These are phyloP conservation scores for Saturnispora besseyi DNA, from an alignment of 805 yeast genomes.

Conservation along the genomic window DNA sequence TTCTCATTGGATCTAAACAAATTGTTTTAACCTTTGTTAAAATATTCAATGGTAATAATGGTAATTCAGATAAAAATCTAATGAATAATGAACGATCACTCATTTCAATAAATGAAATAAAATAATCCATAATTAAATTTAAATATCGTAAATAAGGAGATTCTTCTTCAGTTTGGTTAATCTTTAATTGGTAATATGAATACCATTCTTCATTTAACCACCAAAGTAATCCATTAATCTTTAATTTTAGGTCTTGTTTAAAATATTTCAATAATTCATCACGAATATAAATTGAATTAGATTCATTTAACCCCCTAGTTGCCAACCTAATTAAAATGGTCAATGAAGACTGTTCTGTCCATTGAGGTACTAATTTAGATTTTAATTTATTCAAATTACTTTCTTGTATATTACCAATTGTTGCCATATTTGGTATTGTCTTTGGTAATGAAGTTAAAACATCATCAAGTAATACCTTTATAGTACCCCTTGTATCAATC, in stretches of 20 bases:
- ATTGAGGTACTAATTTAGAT: slow-evolving; percentile 45
- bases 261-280: slow-evolving; percentile 65
- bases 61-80: slow-evolving; percentile 79
- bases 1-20: slow-evolving; percentile 79
- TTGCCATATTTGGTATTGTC: not conserved
- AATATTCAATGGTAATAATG: slow-evolving; percentile 55
- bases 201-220: slow-evolving; percentile 93
- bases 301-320: slow-evolving; percentile 54
- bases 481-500: slow-evolving; percentile 48
- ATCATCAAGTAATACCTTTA: slow-evolving; percentile 49
- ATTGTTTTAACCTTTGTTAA: slow-evolving; percentile 61
- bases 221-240: slow-evolving; percentile 69
- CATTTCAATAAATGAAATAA: slow-evolving; percentile 78
- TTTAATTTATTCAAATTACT: slow-evolving; percentile 8
- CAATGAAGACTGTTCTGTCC: slow-evolving; percentile 68
- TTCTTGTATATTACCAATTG: not conserved
- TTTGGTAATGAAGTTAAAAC: slow-evolving; percentile 34
- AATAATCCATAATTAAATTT: slow-evolving; percentile 58
- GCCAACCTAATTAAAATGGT: slow-evolving; percentile 66
- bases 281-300: slow-evolving; percentile 54
- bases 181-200: slow-evolving; percentile 43
- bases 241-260: slow-evolving; percentile 57
- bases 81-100: slow-evolving; percentile 74
- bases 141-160: slow-evolving; percentile 59
- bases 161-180: slow-evolving; percentile 11